These are phyloP conservation scores for Auriscalpium vulgare DNA, from an alignment of 768 basidiomycete genomes.

Conservation along the genomic window DNA sequence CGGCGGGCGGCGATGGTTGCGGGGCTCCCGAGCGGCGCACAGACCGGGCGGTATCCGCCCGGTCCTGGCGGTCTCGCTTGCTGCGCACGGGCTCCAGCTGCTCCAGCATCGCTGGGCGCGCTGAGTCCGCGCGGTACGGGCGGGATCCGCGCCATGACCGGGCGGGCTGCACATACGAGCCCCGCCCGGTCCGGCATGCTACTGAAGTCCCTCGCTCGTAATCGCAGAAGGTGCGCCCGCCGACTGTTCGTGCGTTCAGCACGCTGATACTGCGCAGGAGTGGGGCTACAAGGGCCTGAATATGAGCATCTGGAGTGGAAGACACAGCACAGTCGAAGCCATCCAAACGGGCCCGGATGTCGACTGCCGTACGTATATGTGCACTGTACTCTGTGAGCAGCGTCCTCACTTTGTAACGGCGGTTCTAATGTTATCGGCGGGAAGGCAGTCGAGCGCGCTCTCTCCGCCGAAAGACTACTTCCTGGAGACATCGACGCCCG, in stretches of 20 bases:
- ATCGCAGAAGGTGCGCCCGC: no score
- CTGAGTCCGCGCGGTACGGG: no score
- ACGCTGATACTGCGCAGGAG: constrained; percentile 29
- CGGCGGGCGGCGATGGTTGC: no score
- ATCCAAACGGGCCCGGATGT: constrained; percentile 59
- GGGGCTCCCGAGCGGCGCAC: no score
- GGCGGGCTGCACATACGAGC: neutral
- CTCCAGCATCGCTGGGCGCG: no score
- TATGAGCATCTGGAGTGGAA: constrained; percentile 54
- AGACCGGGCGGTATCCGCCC: no score
- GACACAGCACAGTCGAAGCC: constrained; percentile 38
- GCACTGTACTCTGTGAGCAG: neutral
- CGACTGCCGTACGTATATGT: constrained; percentile 41
- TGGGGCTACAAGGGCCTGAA: constrained; percentile 55
- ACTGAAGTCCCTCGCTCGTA: no score
- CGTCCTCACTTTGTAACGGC: constrained; percentile 15
- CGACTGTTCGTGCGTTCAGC: neutral
- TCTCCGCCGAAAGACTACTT: constrained; percentile 37
- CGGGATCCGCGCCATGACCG: no score
- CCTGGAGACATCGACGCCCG: constrained; percentile 32
- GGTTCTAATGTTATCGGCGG: constrained; percentile 44
- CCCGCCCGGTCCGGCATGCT: no score
- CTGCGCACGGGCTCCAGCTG: no score
- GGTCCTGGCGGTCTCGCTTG: no score
- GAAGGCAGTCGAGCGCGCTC: constrained; percentile 31